phyloP scores from a whole-genome alignment of 495 filamentous ascomycete species.

The Sordaria brevicollis region DNA sequence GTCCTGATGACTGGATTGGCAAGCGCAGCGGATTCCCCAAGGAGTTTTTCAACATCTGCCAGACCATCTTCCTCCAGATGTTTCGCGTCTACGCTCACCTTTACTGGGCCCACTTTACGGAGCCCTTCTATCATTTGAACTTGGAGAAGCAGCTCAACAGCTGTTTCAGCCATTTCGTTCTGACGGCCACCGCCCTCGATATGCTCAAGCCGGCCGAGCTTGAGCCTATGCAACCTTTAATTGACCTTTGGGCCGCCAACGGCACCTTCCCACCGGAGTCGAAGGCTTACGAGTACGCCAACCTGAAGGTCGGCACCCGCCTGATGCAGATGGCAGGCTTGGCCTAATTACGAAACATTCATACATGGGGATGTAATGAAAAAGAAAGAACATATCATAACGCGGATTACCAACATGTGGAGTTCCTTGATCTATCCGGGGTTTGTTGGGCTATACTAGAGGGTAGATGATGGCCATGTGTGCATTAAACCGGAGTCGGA shows the following conservation, averaged over 20 bases:
- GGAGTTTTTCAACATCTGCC: slow-evolving; percentile 74
- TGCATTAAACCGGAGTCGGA: not conserved
- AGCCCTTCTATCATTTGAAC: slow-evolving; percentile 76
- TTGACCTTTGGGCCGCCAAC: slow-evolving; percentile 80
- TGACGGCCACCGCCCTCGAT: slow-evolving; percentile 74
- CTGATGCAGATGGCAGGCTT: slow-evolving; percentile 33
- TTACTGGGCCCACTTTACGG: slow-evolving; percentile 73
- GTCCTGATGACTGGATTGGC: slow-evolving; percentile 64
- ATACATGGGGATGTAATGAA: not conserved
- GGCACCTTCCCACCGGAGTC: slow-evolving; percentile 69
- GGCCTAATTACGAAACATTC: slow-evolving; percentile 7
- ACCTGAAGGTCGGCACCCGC: slow-evolving; percentile 35
- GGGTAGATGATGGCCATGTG: not conserved
- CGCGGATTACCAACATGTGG: not conserved
- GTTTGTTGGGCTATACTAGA: not conserved
- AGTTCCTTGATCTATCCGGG: not conserved
- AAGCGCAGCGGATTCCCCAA: slow-evolving; percentile 82
- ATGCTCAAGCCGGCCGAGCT: slow-evolving; percentile 75
- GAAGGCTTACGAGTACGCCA: slow-evolving; percentile 47
- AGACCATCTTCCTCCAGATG: slow-evolving; percentile 92
- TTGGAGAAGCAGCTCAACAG: slow-evolving; percentile 84
- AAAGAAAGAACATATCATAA: not conserved
- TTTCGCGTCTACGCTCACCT: slow-evolving; percentile 92
- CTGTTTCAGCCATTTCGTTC: slow-evolving; percentile 87
- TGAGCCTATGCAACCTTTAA: slow-evolving; percentile 87